phyloP scores from a whole-genome alignment of 108 stramenopile genomes.

The Skeletonema tropicum region DNA sequence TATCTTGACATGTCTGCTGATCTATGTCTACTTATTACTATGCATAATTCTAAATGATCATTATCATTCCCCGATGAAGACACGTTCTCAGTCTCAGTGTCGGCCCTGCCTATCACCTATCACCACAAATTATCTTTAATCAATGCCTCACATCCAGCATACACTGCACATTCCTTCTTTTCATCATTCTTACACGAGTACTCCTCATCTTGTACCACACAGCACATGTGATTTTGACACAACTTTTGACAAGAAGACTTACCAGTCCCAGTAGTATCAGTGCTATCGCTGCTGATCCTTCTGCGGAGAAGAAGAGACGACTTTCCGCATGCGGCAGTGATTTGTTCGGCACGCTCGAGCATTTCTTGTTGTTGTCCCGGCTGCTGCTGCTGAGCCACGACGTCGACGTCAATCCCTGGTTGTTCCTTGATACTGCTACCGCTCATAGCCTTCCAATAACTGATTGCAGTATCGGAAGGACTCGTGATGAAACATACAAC shows the following conservation, averaged over 20 bases:
- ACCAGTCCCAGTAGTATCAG: background rate
- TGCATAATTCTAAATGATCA: too few species aligned
- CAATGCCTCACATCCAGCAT: background rate
- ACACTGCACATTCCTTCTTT: background rate
- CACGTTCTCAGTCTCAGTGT: too few species aligned
- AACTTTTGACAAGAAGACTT: background rate
- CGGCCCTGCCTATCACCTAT: too few species aligned
- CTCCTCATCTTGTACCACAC: background rate
- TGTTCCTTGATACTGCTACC: too few species aligned
- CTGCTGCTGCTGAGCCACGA: background rate
- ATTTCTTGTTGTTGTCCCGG: slow-evolving; percentile 11
- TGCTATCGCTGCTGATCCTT: background rate
- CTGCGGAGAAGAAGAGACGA: background rate
- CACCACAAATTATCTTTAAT: background rate
- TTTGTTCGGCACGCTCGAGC: background rate
- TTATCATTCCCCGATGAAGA: too few species aligned
- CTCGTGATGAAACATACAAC: background rate
- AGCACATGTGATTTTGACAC: background rate
- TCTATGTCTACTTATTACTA: too few species aligned
- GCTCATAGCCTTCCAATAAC: background rate
- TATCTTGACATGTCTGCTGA: too few species aligned
- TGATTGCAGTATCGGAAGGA: background rate
- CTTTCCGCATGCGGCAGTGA: background rate
- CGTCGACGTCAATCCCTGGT: too few species aligned
- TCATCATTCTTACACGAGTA: background rate